These are phyloP conservation scores for Trichopus zeylanicus DNA, from an alignment of 116 monocot genomes.

Conservation along the genomic window DNA sequence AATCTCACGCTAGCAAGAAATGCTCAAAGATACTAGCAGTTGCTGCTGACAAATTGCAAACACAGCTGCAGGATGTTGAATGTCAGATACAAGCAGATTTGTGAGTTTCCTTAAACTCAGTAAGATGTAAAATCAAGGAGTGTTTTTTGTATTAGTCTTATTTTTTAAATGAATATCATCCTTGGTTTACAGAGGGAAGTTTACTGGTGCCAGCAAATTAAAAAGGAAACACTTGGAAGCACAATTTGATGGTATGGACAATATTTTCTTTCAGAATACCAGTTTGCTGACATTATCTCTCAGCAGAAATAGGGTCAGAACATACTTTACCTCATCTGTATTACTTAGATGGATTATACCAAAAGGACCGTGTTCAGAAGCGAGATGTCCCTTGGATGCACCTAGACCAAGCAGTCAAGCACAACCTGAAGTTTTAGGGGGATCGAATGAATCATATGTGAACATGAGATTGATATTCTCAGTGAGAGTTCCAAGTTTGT, in stretches of 20 bases:
- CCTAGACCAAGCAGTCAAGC: too few relatives aligned
- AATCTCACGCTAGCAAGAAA: slow-evolving; percentile 42
- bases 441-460: too few relatives aligned
- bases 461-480: too few relatives aligned
- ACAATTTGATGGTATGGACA: slow-evolving; percentile 52
- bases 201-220: slow-evolving; percentile 31
- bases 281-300: not conserved
- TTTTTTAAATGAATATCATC: not conserved
- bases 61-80: slow-evolving; percentile 53
- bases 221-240: slow-evolving; percentile 78
- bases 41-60: slow-evolving; percentile 36
- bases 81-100: slow-evolving; percentile 67
- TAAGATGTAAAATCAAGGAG: not conserved
- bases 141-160: too few relatives aligned
- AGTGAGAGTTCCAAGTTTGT: not conserved
- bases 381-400: too few relatives aligned
- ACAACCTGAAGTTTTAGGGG: too few relatives aligned
- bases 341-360: too few relatives aligned
- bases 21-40: slow-evolving; percentile 58
- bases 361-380: too few relatives aligned
- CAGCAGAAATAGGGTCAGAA: too few relatives aligned
- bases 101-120: slow-evolving; percentile 31
- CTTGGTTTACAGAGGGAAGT: slow-evolving; percentile 41
- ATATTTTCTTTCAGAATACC: not conserved
- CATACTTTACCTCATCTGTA: too few relatives aligned